These are phyloP conservation scores for Suhomyces coccinellae DNA, from an alignment of 1,139 yeast species.

Conservation along the genomic window DNA sequence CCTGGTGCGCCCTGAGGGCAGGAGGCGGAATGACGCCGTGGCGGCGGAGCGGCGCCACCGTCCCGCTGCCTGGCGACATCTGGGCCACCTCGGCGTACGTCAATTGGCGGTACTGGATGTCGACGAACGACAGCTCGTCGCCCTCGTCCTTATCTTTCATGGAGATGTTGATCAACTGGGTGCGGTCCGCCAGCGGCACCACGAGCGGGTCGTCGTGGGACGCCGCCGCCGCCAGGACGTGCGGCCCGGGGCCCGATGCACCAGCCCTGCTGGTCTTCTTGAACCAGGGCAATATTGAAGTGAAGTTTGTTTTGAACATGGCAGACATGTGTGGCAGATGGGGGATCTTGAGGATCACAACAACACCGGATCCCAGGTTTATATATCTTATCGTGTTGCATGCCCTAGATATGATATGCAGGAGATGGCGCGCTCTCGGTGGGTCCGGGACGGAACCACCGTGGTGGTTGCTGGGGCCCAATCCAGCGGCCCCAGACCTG, in stretches of 20 bases:
- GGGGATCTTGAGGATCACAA: constrained; percentile 1
- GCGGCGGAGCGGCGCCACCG: neutral
- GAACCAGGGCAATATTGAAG: constrained; percentile 22
- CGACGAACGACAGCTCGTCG: constrained; percentile 37
- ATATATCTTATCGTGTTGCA: constrained; percentile 11
- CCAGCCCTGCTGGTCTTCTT: constrained; percentile 13
- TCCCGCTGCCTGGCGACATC: constrained; percentile 21
- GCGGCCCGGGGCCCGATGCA: neutral
- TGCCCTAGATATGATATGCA: constrained; percentile 10
- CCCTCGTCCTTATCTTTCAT: constrained; percentile 32
- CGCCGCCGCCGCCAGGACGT: neutral
- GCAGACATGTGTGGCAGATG: neutral
- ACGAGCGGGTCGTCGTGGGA: constrained; percentile 23
- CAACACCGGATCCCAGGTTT: constrained; percentile 4
- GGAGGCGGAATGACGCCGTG: neutral
- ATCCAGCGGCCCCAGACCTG: no score
- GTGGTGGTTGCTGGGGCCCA: constrained; percentile 1
- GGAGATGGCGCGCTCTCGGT: constrained; percentile 7
- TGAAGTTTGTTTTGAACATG: constrained; percentile 24
- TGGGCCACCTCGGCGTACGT: constrained; percentile 50
- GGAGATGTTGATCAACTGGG: constrained; percentile 33
- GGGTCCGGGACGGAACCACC: constrained; percentile 2
- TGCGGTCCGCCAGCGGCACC: constrained; percentile 28
- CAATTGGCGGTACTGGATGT: constrained; percentile 37
- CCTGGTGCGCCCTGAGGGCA: no score